Conservation (phyloP, 306 rosid genomes). For the Pyrus betulifolia region DNA sequence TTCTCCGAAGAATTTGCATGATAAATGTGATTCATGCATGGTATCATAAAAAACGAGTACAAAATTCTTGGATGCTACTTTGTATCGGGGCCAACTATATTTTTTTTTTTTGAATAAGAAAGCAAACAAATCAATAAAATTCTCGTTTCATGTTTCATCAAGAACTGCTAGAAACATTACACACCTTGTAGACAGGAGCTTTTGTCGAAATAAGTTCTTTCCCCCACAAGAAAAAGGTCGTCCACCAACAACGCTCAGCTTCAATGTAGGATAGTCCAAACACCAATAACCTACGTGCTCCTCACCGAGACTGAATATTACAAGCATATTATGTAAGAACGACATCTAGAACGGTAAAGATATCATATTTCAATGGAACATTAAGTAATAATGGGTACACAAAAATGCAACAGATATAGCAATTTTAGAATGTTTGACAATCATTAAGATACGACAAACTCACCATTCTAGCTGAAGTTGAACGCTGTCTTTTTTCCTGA, state of each 20-base stretch:
- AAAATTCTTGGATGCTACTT: background rate
- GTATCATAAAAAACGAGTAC: background rate
- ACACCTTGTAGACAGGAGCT: conserved; percentile 76
- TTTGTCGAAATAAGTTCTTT: conserved; percentile 39
- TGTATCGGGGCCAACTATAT: too few relatives aligned
- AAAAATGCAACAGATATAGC: background rate
- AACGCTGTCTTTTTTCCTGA: conserved; percentile 74
- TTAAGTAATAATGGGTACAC: background rate
- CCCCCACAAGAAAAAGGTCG: conserved; percentile 89
- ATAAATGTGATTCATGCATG: background rate
- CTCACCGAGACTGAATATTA: conserved; percentile 67
- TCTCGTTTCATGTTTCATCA: background rate
- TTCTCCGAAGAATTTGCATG: background rate
- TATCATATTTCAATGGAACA: background rate
- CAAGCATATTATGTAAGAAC: conserved; percentile 9
- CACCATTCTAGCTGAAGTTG: conserved; percentile 95
- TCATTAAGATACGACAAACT: conserved; percentile 27
- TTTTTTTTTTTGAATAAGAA: too few relatives aligned
- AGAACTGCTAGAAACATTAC: conserved; percentile 2
- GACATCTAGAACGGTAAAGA: background rate
- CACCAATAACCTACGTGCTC: conserved; percentile 66
- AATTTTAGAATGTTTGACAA: conserved; percentile 13
- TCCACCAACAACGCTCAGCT: conserved; percentile 82
- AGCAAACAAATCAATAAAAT: background rate
- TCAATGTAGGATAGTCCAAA: conserved; percentile 61